Conservation (phyloP, 345 rosid genomes). For the Rhodamnia argentea region DNA sequence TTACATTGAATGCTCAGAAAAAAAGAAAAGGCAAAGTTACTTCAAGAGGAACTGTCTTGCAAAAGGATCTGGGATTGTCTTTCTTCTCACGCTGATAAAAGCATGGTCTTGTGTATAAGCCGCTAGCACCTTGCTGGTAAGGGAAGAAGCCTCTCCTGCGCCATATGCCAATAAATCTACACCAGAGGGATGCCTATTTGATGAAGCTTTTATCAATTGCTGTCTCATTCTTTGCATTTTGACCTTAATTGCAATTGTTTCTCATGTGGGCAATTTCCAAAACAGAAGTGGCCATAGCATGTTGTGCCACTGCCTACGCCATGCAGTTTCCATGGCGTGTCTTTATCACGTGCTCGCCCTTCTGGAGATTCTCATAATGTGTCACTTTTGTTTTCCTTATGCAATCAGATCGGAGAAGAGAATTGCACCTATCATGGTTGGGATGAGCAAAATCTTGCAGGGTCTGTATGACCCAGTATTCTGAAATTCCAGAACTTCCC, state of each 20-base stretch:
- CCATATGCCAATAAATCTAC: not conserved
- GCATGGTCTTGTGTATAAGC: not conserved
- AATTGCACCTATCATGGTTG: slow-evolving; percentile 4
- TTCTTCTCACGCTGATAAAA: not conserved
- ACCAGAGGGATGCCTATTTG: not conserved
- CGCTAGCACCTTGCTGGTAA: not conserved
- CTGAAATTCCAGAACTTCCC: slow-evolving; percentile 65
- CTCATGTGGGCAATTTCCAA: not conserved
- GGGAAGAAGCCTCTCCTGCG: not conserved
- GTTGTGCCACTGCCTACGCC: not conserved
- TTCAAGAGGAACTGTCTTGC: not conserved
- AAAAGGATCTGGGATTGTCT: not conserved
- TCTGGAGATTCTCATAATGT: not conserved
- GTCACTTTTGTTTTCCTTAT: not conserved
- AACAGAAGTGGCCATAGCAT: not conserved
- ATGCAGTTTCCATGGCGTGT: not conserved
- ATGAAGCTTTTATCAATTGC: not conserved
- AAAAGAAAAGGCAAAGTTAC: not conserved
- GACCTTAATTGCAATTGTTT: not conserved
- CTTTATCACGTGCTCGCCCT: not conserved
- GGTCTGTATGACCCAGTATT: slow-evolving; percentile 36
- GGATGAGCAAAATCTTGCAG: slow-evolving; percentile 42
- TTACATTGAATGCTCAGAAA: not conserved
- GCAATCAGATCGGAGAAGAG: not conserved
- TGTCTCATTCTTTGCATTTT: not conserved